These are phyloP conservation scores for Backusella sp. DNA, from an alignment of 192 early-diverging fungal species.

Conservation along the genomic window DNA sequence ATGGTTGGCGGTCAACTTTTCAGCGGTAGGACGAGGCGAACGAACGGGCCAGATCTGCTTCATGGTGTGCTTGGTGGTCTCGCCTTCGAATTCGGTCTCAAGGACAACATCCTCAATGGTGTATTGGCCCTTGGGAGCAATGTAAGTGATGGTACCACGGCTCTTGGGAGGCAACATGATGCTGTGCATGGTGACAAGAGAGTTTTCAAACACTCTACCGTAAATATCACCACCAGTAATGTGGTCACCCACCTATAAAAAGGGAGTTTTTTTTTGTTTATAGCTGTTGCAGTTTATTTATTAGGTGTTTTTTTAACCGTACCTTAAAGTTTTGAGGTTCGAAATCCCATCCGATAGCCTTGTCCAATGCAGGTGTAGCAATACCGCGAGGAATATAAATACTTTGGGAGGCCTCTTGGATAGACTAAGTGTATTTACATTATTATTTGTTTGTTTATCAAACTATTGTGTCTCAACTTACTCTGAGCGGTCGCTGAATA, in stretches of 20 bases:
- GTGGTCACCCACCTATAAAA: constrained; percentile 85
- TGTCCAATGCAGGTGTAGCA: constrained; percentile 96
- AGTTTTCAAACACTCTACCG: constrained; percentile 94
- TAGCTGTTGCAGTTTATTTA: neutral
- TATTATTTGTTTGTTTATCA: neutral
- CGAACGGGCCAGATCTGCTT: constrained; percentile 98
- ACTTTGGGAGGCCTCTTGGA: constrained; percentile 89
- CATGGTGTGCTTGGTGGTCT: constrained; percentile 91
- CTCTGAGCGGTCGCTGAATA: constrained; percentile 97
- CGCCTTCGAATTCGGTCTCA: constrained; percentile 97
- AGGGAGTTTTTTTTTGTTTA: neutral
- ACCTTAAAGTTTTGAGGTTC: constrained; percentile 89
- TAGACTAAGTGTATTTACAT: constrained; percentile 45
- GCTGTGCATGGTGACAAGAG: constrained; percentile 82
- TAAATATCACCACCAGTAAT: constrained; percentile 98
- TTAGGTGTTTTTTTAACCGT: neutral
- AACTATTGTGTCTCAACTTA: constrained; percentile 22
- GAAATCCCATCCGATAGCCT: constrained; percentile 91
- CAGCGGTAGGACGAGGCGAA: constrained; percentile 89
- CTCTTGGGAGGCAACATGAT: constrained; percentile 96
- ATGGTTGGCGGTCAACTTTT: constrained; percentile 94
- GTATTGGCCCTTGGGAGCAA: constrained; percentile 92
- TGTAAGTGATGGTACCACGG: constrained; percentile 94
- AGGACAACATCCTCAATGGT: constrained; percentile 88
- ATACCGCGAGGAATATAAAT: constrained; percentile 99